These are phyloP conservation scores for Blakeslea trispora DNA, from an alignment of 371 early-diverging fungal species.

Conservation along the genomic window DNA sequence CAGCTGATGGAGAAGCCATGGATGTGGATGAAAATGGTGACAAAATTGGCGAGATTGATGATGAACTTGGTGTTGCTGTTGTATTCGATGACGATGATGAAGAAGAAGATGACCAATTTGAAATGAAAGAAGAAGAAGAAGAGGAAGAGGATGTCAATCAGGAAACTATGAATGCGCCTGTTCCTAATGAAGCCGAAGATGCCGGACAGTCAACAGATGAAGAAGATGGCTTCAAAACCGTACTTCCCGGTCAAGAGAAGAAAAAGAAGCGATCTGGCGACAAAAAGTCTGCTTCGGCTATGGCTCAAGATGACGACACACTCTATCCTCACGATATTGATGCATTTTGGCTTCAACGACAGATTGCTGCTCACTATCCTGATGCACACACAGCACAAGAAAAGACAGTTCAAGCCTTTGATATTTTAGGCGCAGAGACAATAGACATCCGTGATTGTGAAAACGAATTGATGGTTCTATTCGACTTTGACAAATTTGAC, in stretches of 20 bases:
- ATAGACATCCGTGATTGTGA: constrained; percentile 84
- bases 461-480: constrained; percentile 91
- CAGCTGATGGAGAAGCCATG: constrained; percentile 49
- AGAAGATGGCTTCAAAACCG: constrained; percentile 58
- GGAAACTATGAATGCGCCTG: constrained; percentile 14
- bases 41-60: constrained; percentile 64
- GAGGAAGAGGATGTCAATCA: constrained; percentile 51
- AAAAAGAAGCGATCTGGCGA: constrained; percentile 27
- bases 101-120: constrained; percentile 64
- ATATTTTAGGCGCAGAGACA: constrained; percentile 69
- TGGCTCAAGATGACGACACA: constrained; percentile 32
- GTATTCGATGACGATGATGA: constrained; percentile 76
- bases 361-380: constrained; percentile 74
- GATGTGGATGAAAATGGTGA: constrained; percentile 52
- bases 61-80: constrained; percentile 78
- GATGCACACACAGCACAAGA: constrained; percentile 88
- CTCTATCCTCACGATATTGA: constrained; percentile 85
- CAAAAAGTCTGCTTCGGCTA: constrained; percentile 10
- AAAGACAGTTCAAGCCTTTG: constrained; percentile 78
- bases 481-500: constrained; percentile 94
- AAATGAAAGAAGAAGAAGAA: constrained; percentile 61
- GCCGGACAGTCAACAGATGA: constrained; percentile 41
- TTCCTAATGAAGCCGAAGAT: constrained; percentile 24
- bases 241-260: constrained; percentile 49
- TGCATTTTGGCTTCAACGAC: constrained; percentile 97